Evolutionary conservation across 1,139 yeast genomes (phyloP).

Genomic region (Pichia sp.): DNA sequence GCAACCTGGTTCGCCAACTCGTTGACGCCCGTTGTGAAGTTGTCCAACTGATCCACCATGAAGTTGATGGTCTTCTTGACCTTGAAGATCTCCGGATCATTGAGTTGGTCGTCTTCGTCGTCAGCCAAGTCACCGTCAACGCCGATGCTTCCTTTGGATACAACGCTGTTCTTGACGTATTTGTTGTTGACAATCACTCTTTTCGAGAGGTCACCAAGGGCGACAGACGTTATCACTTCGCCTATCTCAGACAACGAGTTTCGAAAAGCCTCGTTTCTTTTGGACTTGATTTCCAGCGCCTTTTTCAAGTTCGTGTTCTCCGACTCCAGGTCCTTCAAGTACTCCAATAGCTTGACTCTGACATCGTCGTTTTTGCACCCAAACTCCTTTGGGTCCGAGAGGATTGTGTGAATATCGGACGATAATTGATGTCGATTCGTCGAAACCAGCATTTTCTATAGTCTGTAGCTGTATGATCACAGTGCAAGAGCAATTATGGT

Average conservation of each 20-base stretch:
- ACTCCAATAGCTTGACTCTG: conserved; percentile 2
- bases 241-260: conserved; percentile 76
- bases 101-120: conserved; percentile 50
- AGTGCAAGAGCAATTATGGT: no score
- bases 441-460: background rate
- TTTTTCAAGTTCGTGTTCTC: conserved; percentile 26
- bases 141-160: no score
- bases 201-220: conserved; percentile 79
- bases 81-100: conserved; percentile 51
- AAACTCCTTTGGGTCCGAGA: conserved; percentile 9
- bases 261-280: conserved; percentile 72
- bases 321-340: conserved; percentile 10
- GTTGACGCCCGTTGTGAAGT: conserved; percentile 78
- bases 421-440: background rate
- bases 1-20: conserved; percentile 87
- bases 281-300: conserved; percentile 50
- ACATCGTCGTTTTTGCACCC: background rate
- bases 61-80: conserved; percentile 80
- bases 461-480: no score
- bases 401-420: background rate
- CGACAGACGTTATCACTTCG: conserved; percentile 76
- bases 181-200: conserved; percentile 52
- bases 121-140: background rate
- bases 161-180: background rate
- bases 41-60: conserved; percentile 83